Evolutionary conservation across 2,329 filamentous ascomycete genomes (phyloP).

Genomic region (Fusarium coffeatum): DNA sequence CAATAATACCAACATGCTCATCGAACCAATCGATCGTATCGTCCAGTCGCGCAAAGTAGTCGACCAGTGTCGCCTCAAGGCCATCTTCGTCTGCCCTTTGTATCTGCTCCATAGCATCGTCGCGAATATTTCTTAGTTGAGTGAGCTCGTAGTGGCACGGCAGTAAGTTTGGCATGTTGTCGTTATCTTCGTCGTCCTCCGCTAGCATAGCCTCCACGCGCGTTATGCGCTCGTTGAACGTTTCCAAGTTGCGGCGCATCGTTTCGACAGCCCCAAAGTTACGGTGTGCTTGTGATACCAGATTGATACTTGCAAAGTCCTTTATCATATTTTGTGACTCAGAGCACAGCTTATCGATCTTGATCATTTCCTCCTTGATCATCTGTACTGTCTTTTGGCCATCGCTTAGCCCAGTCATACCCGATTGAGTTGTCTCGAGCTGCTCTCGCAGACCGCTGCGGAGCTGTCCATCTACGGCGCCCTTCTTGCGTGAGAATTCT

Average conservation of each 20-base stretch:
- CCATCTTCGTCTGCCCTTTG: conserved; percentile 77
- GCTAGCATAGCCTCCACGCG: conserved; percentile 81
- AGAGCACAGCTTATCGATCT: conserved; percentile 96
- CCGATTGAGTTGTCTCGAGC: conserved; percentile 91
- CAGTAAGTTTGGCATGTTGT: conserved; percentile 92
- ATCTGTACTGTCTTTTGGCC: conserved; percentile 91
- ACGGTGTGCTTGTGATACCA: conserved; percentile 91
- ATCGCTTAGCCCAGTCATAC: conserved; percentile 88
- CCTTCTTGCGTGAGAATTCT: conserved; percentile 95
- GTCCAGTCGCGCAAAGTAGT: conserved; percentile 89
- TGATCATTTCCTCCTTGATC: conserved; percentile 98
- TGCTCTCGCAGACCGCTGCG: conserved; percentile 90
- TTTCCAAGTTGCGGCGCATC: conserved; percentile 92
- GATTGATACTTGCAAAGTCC: conserved; percentile 93
- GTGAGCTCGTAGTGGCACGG: conserved; percentile 93
- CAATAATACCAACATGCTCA: conserved; percentile 89
- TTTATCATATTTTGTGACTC: conserved; percentile 98
- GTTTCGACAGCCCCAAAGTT: conserved; percentile 95
- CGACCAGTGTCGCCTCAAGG: conserved; percentile 83
- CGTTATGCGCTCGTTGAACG: conserved; percentile 81
- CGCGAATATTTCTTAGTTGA: conserved; percentile 89
- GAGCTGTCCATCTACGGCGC: conserved; percentile 88
- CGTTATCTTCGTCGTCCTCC: conserved; percentile 85
- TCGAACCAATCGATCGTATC: conserved; percentile 94
- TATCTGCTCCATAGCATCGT: conserved; percentile 97